Conservation (phyloP, 495 filamentous ascomycete species). For the Pyrenula aspistea region DNA sequence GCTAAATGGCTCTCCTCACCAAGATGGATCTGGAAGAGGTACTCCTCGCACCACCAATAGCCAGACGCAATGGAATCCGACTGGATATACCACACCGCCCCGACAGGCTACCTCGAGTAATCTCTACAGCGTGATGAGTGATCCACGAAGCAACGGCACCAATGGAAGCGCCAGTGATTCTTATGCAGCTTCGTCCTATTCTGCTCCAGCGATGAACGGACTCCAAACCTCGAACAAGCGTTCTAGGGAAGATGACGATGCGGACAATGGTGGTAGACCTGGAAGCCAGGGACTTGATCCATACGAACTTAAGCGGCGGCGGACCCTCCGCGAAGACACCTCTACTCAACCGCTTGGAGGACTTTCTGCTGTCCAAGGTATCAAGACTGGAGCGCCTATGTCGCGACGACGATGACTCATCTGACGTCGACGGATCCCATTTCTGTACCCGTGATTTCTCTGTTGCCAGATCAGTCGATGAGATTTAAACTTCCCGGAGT, state of each 20-base stretch:
- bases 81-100: conserved; percentile 74
- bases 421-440: neutral
- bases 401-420: conserved; percentile 22
- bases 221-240: conserved; percentile 60
- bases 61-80: conserved; percentile 58
- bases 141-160: conserved; percentile 54
- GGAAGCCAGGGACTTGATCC: conserved; percentile 48
- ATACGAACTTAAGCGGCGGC: conserved; percentile 69
- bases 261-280: conserved; percentile 57
- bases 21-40: conserved; percentile 72
- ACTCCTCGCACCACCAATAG: conserved; percentile 69
- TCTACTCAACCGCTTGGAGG: conserved; percentile 33
- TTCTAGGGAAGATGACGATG: conserved; percentile 66
- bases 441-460: neutral
- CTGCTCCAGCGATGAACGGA: conserved; percentile 59
- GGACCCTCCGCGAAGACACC: conserved; percentile 56
- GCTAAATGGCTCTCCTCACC: conserved; percentile 77
- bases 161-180: conserved; percentile 58
- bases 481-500: neutral
- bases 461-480: neutral
- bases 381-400: conserved; percentile 30
- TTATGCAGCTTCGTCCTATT: conserved; percentile 46
- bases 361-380: conserved; percentile 26
- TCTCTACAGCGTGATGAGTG: conserved; percentile 83
- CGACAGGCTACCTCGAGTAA: conserved; percentile 60